These are phyloP conservation scores for Apocynum venetum DNA, from an alignment of 257 asterid genomes.

Conservation along the genomic window DNA sequence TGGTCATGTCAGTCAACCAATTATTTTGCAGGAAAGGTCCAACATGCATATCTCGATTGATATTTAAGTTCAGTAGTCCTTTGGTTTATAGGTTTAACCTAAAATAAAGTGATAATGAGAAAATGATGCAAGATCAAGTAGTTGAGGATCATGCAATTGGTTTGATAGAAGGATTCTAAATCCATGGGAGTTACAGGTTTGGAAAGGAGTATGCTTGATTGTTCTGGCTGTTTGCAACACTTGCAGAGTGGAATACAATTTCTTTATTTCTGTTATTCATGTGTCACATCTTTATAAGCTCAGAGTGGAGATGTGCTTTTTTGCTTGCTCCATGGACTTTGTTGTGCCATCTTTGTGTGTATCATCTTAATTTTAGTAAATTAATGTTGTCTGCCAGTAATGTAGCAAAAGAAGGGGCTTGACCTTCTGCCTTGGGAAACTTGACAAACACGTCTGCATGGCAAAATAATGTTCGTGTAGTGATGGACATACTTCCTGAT, in stretches of 20 bases:
- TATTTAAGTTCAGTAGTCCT: background rate
- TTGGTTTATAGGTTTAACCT: background rate
- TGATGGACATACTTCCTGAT: too few species aligned
- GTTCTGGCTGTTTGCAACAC: background rate
- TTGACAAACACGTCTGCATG: too few species aligned
- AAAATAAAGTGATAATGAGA: background rate
- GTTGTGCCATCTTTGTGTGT: background rate
- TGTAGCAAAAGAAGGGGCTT: too few species aligned
- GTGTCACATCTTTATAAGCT: background rate
- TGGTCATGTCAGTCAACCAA: background rate
- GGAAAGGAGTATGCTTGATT: background rate
- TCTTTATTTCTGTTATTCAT: background rate
- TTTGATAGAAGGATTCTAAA: background rate
- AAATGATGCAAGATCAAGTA: background rate
- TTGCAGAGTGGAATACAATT: background rate
- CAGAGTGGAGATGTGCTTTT: background rate
- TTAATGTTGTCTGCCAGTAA: too few species aligned
- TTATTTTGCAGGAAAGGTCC: background rate
- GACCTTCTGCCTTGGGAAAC: too few species aligned
- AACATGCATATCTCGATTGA: background rate
- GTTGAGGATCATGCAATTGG: too few species aligned
- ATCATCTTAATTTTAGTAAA: too few species aligned
- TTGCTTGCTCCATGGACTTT: background rate
- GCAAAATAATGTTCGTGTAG: too few species aligned
- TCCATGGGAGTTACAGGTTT: background rate